phyloP scores from a whole-genome alignment of 106 monocot genomes.

The Phalaenopsis aphrodite region DNA sequence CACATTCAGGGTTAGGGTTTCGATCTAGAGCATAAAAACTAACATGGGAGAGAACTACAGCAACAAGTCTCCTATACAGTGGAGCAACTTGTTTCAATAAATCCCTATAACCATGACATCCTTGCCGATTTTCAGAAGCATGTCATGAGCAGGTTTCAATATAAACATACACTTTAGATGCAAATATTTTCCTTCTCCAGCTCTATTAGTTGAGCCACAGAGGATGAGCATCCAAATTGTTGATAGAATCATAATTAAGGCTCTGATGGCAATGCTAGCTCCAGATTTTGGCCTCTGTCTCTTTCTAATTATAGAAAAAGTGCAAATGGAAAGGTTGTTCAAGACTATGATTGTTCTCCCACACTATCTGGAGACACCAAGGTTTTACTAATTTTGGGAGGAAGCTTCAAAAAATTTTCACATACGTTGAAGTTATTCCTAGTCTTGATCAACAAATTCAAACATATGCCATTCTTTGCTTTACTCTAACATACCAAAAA shows the following conservation, averaged over 20 bases:
- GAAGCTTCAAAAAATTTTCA: conserved; percentile 79
- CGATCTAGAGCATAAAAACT: background rate
- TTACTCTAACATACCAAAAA: conserved; percentile 24
- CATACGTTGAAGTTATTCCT: conserved; percentile 79
- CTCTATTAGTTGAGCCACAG: conserved; percentile 92
- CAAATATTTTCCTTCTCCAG: conserved; percentile 95
- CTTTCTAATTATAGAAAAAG: conserved; percentile 88
- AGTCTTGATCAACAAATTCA: conserved; percentile 42
- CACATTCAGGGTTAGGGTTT: background rate
- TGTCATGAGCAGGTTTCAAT: conserved; percentile 91
- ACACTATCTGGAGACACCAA: conserved; percentile 96
- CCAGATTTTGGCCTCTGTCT: conserved; percentile 89
- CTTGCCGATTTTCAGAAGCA: conserved; percentile 82
- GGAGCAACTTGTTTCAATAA: conserved; percentile 83
- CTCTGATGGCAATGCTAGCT: conserved; percentile 96
- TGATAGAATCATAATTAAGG: conserved; percentile 74
- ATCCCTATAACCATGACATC: conserved; percentile 97
- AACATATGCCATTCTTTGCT: conserved; percentile 15
- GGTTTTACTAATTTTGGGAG: conserved; percentile 94
- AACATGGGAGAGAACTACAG: background rate
- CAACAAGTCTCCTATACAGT: conserved; percentile 57
- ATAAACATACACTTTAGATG: conserved; percentile 92
- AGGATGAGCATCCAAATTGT: conserved; percentile 79
- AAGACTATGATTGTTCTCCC: conserved; percentile 95
- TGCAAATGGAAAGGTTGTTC: conserved; percentile 96